Percentiles rank a stretch among this genome's conserved stretches.
Evolutionary conservation across 2,329 filamentous ascomycete genomes (phyloP).

Genomic region (Paracoccidioides lutzii): DNA sequence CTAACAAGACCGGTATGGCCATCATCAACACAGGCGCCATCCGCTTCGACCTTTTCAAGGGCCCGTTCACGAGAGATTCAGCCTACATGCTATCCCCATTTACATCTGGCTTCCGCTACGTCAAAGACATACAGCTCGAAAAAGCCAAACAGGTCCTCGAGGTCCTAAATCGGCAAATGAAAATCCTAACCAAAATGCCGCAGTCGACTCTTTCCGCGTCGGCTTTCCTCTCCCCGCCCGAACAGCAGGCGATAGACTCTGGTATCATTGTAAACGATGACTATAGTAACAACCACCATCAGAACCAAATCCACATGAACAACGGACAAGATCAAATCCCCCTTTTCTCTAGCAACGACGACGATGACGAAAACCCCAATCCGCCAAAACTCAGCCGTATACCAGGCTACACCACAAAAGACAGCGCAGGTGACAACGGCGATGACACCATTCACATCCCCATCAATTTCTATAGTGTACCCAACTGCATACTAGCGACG

Average conservation of each 20-base stretch:
- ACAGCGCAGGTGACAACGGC: conserved; percentile 70
- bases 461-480: conserved; percentile 62
- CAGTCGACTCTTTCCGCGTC: conserved; percentile 14
- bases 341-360: neutral
- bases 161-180: conserved; percentile 45
- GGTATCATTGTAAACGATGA: conserved; percentile 13
- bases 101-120: conserved; percentile 59
- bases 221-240: conserved; percentile 31
- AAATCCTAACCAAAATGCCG: conserved; percentile 24
- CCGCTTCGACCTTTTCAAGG: conserved; percentile 91
- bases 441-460: conserved; percentile 77
- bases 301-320: conserved; percentile 1
- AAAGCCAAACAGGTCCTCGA: conserved; percentile 56
- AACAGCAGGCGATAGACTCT: conserved; percentile 25
- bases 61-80: conserved; percentile 75
- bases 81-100: conserved; percentile 84
- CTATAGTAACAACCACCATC: neutral
- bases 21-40: conserved; percentile 84
- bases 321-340: conserved; percentile 16
- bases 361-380: conserved; percentile 11
- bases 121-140: conserved; percentile 68
- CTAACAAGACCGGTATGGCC: conserved; percentile 51
- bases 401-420: conserved; percentile 77
- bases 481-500: conserved; percentile 69
- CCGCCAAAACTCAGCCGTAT: conserved; percentile 33